Base-by-base conservation (phyloP, 2,329 filamentous ascomycete genomes). In the Simplicillium sp. region DNA sequence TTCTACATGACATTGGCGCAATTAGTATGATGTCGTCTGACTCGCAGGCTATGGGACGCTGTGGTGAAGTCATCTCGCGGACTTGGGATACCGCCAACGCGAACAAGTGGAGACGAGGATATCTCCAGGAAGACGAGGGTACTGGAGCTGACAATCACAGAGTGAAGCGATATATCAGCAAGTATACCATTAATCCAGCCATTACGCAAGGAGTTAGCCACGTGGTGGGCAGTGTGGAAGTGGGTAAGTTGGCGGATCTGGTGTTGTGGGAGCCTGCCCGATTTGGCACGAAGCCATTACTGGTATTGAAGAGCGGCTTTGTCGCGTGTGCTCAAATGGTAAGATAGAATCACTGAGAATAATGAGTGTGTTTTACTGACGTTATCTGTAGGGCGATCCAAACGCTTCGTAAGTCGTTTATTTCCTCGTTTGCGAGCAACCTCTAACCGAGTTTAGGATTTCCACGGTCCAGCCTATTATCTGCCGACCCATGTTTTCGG, bases 11-110 rank as follows among this genome's bases (percentile, higher is more conserved):
- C 54, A 72, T 94, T 2, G 90, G 90, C 42, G 90, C 90, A 48
- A 96, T 97, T 62, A 88, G 82, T 60, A 97, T 97, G 89, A 95
- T 97, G 87, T 87, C 81, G 45, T 89, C 83, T 1, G 90, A 97
- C 65, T 90, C 84, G 0, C 90, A 97, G 64, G 90, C 90, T 53
- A 97, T 97, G 90, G 90, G 90, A 42, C 84, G 90, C 38, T 94
- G 87, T 57, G 90, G 90, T 48, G 90, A 97, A 66, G 90, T 97
- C 40, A 79, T 97, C 45, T 70, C 94, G 17, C 78, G 90, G 11
- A 96, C 90, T 0, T 97, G 90, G 90, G 89, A 96, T 63, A 97
- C 90, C 3, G 90, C 90, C 1, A 87, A 96, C 65, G 96, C 96
- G 75, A 97, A 97, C 60, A 95, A 94, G 64, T 58, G 81, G 14